A percentile compares a stretch with the other conserved stretches of the same genome.
Conservation (phyloP, 192 early-diverging fungal genomes). For the Gryganskiella cystojenkinii region DNA sequence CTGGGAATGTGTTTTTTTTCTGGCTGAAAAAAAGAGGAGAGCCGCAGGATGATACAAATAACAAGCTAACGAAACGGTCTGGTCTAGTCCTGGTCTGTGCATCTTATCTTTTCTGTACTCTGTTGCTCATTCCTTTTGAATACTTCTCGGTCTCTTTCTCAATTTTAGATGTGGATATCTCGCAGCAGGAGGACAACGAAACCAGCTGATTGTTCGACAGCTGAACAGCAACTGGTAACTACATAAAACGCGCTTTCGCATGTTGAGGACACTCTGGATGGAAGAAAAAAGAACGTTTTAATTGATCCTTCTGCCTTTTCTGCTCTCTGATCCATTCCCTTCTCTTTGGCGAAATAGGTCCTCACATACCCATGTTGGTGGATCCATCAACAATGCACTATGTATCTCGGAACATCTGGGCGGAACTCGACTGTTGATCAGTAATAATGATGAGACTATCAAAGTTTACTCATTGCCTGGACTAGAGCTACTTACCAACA, state of each 20-base stretch:
- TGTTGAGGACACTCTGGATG: no score
- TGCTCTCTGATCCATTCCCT: neutral
- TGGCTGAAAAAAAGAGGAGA: no score
- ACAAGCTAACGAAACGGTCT: no score
- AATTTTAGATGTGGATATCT: slow-evolving; percentile 76
- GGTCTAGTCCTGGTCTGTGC: no score
- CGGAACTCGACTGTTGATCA: slow-evolving; percentile 81
- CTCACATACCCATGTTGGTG: slow-evolving; percentile 37
- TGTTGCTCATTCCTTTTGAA: neutral
- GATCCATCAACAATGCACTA: slow-evolving; percentile 89
- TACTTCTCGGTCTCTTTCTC: neutral
- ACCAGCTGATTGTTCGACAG: slow-evolving; percentile 82
- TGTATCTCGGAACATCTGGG: slow-evolving; percentile 67
- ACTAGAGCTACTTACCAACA: slow-evolving; percentile 76
- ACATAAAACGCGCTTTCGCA: neutral
- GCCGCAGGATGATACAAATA: no score
- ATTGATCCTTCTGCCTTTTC: neutral
- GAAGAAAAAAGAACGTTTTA: no score
- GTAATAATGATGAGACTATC: slow-evolving; percentile 96
- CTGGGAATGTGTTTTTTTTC: no score
- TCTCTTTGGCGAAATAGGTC: slow-evolving; percentile 9
- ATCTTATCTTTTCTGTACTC: slow-evolving; percentile 57
- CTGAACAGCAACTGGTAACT: slow-evolving; percentile 68
- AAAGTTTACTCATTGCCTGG: slow-evolving; percentile 88
- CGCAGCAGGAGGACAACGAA: slow-evolving; percentile 92